These are phyloP conservation scores for Tulasnella sp. DNA, from an alignment of 768 basidiomycete species.

Conservation along the genomic window DNA sequence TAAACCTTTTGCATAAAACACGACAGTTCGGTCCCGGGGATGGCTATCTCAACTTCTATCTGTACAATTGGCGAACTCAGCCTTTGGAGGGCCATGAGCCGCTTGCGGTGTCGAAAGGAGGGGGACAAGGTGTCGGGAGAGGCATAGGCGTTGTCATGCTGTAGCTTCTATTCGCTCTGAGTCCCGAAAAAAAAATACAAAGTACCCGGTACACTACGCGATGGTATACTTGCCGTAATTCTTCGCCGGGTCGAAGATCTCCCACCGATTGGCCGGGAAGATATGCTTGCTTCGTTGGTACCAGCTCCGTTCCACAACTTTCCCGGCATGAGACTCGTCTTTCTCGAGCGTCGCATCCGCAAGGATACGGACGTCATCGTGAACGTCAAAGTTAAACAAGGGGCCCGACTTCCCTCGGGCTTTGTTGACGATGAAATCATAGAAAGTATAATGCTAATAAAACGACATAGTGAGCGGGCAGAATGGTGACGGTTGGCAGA, in stretches of 20 bases:
- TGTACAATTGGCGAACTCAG: slow-evolving; percentile 92
- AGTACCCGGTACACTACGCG: slow-evolving; percentile 34
- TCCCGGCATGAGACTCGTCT: slow-evolving; percentile 94
- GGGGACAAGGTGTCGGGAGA: slow-evolving; percentile 34
- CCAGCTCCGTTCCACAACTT: slow-evolving; percentile 94
- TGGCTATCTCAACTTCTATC: slow-evolving; percentile 84
- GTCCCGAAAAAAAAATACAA: not conserved
- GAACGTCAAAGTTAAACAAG: slow-evolving; percentile 97
- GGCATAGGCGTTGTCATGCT: slow-evolving; percentile 86
- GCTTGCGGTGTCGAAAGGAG: slow-evolving; percentile 49
- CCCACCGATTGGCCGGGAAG: slow-evolving; percentile 95
- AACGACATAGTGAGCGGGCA: not conserved
- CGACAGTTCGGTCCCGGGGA: slow-evolving; percentile 86
- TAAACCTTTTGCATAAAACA: slow-evolving; percentile 15
- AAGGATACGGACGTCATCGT: slow-evolving; percentile 92
- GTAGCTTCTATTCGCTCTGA: slow-evolving; percentile 37
- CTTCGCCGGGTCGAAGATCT: slow-evolving; percentile 95
- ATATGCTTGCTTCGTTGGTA: slow-evolving; percentile 97
- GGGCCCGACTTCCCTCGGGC: slow-evolving; percentile 97
- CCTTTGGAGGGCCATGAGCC: slow-evolving; percentile 66
- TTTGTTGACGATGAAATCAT: slow-evolving; percentile 97
- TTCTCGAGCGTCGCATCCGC: slow-evolving; percentile 96
- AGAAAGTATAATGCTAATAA: slow-evolving; percentile 89
- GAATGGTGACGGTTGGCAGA: not conserved
- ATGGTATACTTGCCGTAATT: slow-evolving; percentile 91